phyloP scores from a whole-genome alignment of 78 protist genomes.

The Dictyostelium intermedium region DNA sequence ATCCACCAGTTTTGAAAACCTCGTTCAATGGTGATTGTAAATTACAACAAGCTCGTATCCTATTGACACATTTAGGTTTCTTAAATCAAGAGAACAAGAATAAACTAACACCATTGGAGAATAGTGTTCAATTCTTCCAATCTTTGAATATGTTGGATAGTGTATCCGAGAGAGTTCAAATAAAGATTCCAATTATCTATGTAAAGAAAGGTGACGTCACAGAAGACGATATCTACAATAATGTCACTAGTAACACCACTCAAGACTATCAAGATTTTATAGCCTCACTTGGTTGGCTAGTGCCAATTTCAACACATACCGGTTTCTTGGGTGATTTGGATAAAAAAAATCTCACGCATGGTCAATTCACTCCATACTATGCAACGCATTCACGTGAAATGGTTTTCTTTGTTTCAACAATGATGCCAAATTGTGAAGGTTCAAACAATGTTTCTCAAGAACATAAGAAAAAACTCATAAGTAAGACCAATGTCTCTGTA shows the following conservation, averaged over 20 bases:
- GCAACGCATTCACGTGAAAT: constrained; percentile 10
- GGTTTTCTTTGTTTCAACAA: constrained; percentile 42
- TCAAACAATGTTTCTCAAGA: not conserved
- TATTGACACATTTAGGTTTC: constrained; percentile 40
- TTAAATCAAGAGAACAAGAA: not conserved
- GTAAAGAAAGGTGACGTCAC: constrained; percentile 1
- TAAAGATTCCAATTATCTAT: constrained; percentile 19
- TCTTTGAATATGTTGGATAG: constrained; percentile 25
- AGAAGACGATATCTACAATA: constrained; percentile 39
- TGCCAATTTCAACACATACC: constrained; percentile 5
- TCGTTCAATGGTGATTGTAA: constrained; percentile 51
- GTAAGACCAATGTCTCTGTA: not conserved
- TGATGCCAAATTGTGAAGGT: constrained; percentile 48
- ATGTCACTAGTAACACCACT: not conserved
- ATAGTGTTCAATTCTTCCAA: constrained; percentile 39
- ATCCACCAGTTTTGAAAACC: not conserved
- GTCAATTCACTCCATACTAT: constrained; percentile 61
- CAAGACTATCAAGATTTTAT: constrained; percentile 44
- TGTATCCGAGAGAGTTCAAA: constrained; percentile 43
- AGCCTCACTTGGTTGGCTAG: constrained; percentile 36
- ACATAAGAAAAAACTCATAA: constrained; percentile 32
- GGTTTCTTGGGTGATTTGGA: constrained; percentile 63
- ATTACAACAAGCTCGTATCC: constrained; percentile 43
- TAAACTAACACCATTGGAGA: constrained; percentile 32
- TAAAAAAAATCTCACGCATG: not conserved